Evolutionary conservation across 345 rosid genomes (phyloP), one percentile per base, ranked within the genome.

Genomic region (Moricandia arvensis): DNA sequence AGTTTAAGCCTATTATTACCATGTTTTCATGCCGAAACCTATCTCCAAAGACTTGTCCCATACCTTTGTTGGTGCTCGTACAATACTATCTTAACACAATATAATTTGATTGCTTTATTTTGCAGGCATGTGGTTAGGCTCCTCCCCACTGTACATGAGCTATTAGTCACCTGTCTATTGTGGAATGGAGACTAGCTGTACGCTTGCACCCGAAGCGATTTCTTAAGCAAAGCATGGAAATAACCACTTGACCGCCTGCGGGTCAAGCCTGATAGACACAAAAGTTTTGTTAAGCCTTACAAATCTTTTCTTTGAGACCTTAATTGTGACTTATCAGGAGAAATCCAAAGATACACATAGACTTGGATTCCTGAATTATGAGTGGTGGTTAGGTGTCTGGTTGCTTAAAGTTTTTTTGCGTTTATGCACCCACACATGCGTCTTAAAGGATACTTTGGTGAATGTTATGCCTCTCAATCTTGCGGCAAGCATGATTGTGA

Each of bases 291-390:
- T 63, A 63, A 37, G 63, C 12, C 8, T 57, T 41, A 17, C 17
- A 66, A 7, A 74, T 41, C 9, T 58, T 58, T 41, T 57, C 35
- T 58, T 58, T 74, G 16, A 66, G 59, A 38, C 34, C 45, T 37
- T 65, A 4, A 11, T 7, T 41, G 3, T 13, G 49, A 5, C 45
- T 38, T 49, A 2, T 6, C 29, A 67, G 31, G 43, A 54, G 71
- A 64, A 54, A 7, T 29, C 15, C 7, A 2, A 53, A 73, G 41
- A 17, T 64, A 65, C 31, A 63, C 54, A 63, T 53, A 10, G 47
- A 65, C 47, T 65, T 74, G 66, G 71, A 74, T 57, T 43, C 63
- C 1, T 64, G 62, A 51, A 51, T 62, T 49, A 8, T 62, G 15
- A 37, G 41, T 73, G 68, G 60, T 72, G 51, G n/a, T 61, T 16